Conservation (phyloP, 768 basidiomycete species). For the Suillus decipiens region DNA sequence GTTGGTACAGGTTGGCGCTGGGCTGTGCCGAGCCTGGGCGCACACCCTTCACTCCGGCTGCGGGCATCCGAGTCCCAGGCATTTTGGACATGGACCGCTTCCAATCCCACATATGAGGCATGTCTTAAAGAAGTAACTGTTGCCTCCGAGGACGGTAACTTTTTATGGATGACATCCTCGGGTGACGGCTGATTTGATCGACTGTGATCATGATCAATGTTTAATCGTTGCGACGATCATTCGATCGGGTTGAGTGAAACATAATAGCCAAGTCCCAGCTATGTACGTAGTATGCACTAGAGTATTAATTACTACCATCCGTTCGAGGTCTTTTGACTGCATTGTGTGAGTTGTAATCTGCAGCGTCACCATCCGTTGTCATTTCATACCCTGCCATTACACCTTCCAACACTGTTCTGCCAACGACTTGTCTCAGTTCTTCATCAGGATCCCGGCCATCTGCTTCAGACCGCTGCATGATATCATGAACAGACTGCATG, state of each 20-base stretch:
- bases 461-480: slow-evolving; percentile 60
- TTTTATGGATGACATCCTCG: slow-evolving; percentile 18
- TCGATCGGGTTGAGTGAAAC: slow-evolving; percentile 14
- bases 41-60: slow-evolving; percentile 7
- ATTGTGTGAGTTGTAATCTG: slow-evolving; percentile 15
- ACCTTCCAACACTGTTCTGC: slow-evolving; percentile 64
- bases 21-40: slow-evolving; percentile 5
- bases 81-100: neutral
- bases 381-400: slow-evolving; percentile 62
- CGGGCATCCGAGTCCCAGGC: slow-evolving; percentile 3
- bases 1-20: slow-evolving; percentile 1
- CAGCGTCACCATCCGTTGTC: slow-evolving; percentile 25
- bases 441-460: slow-evolving; percentile 69
- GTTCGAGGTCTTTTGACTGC: slow-evolving; percentile 28
- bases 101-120: slow-evolving; percentile 3
- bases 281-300: slow-evolving; percentile 1
- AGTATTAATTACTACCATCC: slow-evolving; percentile 20
- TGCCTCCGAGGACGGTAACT: slow-evolving; percentile 15
- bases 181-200: slow-evolving; percentile 30
- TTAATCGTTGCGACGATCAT: slow-evolving; percentile 16
- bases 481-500: slow-evolving; percentile 63
- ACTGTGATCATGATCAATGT: slow-evolving; percentile 37
- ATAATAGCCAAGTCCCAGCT: neutral
- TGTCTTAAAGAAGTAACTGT: slow-evolving; percentile 10
- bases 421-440: slow-evolving; percentile 62